A percentile compares a stretch with the other conserved stretches of the same genome.
These are phyloP conservation scores for Astrothelium macrocarpum DNA, from an alignment of 495 filamentous ascomycete genomes.

Conservation along the genomic window DNA sequence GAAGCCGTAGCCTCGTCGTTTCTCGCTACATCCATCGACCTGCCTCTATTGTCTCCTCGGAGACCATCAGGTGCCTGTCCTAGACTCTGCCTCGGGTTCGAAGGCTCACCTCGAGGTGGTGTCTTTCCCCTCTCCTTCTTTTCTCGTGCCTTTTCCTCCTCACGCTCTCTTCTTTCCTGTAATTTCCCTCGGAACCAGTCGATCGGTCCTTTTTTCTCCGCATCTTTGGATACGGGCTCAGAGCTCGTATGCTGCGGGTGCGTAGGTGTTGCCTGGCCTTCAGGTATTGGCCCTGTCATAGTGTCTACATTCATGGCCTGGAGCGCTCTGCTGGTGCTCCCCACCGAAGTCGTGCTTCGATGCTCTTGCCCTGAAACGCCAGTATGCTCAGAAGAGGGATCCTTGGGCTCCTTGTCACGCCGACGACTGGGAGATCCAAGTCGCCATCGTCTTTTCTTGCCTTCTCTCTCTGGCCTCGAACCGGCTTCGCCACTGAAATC, in stretches of 20 bases:
- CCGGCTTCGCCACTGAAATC: constrained; percentile 54
- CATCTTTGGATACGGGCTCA: constrained; percentile 37
- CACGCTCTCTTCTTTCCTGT: constrained; percentile 57
- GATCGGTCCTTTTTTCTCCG: constrained; percentile 59
- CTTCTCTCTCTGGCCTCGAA: constrained; percentile 45
- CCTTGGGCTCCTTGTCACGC: constrained; percentile 1
- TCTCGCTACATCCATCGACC: constrained; percentile 22
- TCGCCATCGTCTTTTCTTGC: constrained; percentile 61
- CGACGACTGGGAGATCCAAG: not conserved
- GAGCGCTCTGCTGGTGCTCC: constrained; percentile 25
- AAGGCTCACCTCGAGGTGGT: not conserved
- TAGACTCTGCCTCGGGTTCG: not conserved
- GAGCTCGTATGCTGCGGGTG: not conserved
- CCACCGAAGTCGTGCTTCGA: constrained; percentile 17
- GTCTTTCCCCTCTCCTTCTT: constrained; percentile 17
- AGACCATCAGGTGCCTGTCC: not conserved
- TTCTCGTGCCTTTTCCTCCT: constrained; percentile 44
- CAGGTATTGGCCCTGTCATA: not conserved
- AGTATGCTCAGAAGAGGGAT: constrained; percentile 25
- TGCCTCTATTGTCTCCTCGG: constrained; percentile 11
- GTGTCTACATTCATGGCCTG: not conserved
- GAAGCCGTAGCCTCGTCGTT: constrained; percentile 2
- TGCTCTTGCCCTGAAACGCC: constrained; percentile 14
- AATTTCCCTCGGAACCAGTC: constrained; percentile 81
- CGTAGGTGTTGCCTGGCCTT: constrained; percentile 6